Conservation (phyloP, 1,284 basidiomycete species). For the Fomitopsis palustris region DNA sequence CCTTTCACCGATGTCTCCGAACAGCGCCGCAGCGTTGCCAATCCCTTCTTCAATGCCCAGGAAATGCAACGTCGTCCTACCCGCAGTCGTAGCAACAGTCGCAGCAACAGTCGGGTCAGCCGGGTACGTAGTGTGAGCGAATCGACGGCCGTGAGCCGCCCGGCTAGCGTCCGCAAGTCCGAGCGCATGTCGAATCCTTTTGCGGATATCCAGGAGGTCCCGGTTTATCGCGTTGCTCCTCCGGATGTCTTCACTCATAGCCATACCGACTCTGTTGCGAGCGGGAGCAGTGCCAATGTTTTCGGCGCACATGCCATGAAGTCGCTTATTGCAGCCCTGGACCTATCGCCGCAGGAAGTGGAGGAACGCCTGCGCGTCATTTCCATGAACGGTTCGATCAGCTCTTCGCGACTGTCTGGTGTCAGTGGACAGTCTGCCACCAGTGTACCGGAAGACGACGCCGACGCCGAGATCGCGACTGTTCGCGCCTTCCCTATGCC, state of each 20-base stretch:
- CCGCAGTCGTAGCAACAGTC: slow-evolving; percentile 24
- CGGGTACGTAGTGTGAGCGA: slow-evolving; percentile 16
- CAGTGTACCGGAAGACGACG: not conserved
- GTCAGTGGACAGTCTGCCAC: not conserved
- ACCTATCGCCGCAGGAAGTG: slow-evolving; percentile 40
- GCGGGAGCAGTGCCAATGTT: slow-evolving; percentile 17
- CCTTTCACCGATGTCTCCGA: slow-evolving; percentile 40
- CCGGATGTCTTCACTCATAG: slow-evolving; percentile 8
- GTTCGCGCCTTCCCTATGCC: slow-evolving; percentile 25
- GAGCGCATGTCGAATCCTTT: slow-evolving; percentile 33
- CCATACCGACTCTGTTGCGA: slow-evolving; percentile 22
- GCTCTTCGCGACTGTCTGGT: slow-evolving; percentile 23
- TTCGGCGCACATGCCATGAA: slow-evolving; percentile 46
- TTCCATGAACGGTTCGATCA: slow-evolving; percentile 25
- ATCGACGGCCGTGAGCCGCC: not conserved
- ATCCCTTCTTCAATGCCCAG: slow-evolving; percentile 64
- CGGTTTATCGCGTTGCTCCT: slow-evolving; percentile 15
- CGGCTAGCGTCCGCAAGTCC: not conserved
- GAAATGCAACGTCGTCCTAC: slow-evolving; percentile 19
- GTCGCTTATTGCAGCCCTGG: slow-evolving; percentile 61
- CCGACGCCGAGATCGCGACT: slow-evolving; percentile 22
- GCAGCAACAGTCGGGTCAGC: slow-evolving; percentile 18
- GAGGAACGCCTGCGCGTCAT: slow-evolving; percentile 39
- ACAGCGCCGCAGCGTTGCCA: slow-evolving; percentile 40
- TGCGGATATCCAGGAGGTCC: slow-evolving; percentile 20